Base-by-base conservation (phyloP, 75 land plant species). In the Azolla pinnata region DNA sequence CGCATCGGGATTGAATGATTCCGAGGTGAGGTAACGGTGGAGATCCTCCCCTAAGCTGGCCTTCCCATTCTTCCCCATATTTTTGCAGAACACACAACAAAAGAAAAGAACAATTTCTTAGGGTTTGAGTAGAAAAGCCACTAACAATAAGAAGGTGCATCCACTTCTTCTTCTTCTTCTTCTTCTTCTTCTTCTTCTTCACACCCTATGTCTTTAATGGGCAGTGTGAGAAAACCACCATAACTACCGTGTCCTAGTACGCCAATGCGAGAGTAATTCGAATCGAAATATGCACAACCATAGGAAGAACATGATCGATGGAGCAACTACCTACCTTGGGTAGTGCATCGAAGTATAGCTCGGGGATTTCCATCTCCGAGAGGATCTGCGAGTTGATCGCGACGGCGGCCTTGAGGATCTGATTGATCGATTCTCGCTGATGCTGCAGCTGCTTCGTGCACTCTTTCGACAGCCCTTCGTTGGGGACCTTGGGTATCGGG, bases 351-450 rank as follows among this genome's bases (percentile, higher is more conserved):
- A 76, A 54, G 58, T 89, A 95, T 2, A 75, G 67, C 33, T 57
- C 73, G 3, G 99, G 99, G 55, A 90, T 75, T 54, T 95, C 97
- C 96, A 95, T 90, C 62, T 95, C 99, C 5, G 87, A 75, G 55
- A 95, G 77, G 10, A 95, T 80, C 40, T 74, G 77, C 26, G 75
- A 71, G 66, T 95, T 95, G 40, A 95, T 95, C 2, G 91, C 85
- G 79, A 86, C 75, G 26, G 99, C 90, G 27, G 96, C 99, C 66
- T 89, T 95, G 10, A 88, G 71, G 29, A 95, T 86, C 61, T 95
- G 96, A 35, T 69, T 89, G 2, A 84, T 72, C 54, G 79, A 81
- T 25, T 95, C 96, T 62, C 88, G 61, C 32, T 76, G 83, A 20
- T 95, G 78, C 73, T 81, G 85, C 63, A 95, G 49, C 63, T 62